A percentile compares a stretch with the other conserved stretches of the same genome.
Evolutionary conservation across 345 rosid species (phyloP).

Genomic region (Salix udensis): DNA sequence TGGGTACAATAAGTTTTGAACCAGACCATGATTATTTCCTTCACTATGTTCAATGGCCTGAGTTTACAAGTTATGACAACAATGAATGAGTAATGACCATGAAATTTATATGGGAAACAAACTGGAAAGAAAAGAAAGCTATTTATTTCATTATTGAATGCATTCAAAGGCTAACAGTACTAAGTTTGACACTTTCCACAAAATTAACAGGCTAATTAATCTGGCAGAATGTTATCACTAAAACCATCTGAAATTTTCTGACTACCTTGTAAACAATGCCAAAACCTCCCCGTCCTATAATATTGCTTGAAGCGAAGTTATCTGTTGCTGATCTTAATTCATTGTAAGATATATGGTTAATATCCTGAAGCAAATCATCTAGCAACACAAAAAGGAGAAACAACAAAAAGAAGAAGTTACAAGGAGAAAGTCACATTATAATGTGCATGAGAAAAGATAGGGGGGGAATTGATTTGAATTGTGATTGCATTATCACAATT

Average conservation of each 20-base stretch:
- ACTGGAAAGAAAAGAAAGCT: not conserved
- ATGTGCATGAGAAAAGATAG: not conserved
- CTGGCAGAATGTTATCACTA: not conserved
- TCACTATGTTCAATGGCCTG: not conserved
- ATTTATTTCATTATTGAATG: no score
- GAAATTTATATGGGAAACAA: not conserved
- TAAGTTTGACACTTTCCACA: not conserved
- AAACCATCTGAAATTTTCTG: slow-evolving; percentile 9
- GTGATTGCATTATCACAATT: not conserved
- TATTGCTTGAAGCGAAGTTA: slow-evolving; percentile 38
- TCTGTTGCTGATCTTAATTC: slow-evolving; percentile 45
- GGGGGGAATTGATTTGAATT: not conserved
- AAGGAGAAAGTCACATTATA: not conserved
- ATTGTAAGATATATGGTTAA: slow-evolving; percentile 38
- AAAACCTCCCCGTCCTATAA: slow-evolving; percentile 59
- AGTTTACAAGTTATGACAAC: not conserved
- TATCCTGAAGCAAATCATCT: slow-evolving; percentile 34
- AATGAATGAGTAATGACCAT: not conserved
- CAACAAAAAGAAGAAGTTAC: not conserved
- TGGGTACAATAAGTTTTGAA: not conserved
- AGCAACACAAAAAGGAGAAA: not conserved
- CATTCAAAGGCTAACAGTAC: not conserved
- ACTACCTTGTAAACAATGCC: slow-evolving; percentile 61
- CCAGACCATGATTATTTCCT: not conserved
- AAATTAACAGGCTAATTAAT: not conserved